Evolutionary conservation across 208 protist genomes (phyloP).

Genomic region (Acanthamoeba triangularis): DNA sequence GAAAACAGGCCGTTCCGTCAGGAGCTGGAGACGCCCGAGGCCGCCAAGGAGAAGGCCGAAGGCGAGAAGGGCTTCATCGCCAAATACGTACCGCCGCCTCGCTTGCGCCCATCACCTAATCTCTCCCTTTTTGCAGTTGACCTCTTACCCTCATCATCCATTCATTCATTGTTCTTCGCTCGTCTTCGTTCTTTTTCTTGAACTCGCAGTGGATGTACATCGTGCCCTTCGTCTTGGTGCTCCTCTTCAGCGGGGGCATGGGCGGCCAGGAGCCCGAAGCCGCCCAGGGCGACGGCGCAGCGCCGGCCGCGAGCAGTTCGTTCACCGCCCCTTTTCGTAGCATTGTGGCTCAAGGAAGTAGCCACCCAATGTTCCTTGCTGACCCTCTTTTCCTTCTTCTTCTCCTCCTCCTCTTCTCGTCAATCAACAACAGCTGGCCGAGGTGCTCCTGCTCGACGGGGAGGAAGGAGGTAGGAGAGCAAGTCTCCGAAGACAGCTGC

Average conservation of each 20-base stretch:
- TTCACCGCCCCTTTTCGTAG: background rate
- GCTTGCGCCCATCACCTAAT: too few species aligned
- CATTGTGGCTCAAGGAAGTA: background rate
- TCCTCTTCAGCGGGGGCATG: slow-evolving; percentile 34
- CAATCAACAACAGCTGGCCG: background rate
- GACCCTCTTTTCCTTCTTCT: background rate
- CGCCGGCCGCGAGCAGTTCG: background rate
- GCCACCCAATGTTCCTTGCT: background rate
- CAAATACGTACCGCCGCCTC: slow-evolving; percentile 47
- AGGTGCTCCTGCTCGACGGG: slow-evolving; percentile 42
- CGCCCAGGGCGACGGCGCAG: background rate
- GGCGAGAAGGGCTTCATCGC: slow-evolving; percentile 69
- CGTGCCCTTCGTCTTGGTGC: slow-evolving; percentile 3
- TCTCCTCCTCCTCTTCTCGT: too few species aligned
- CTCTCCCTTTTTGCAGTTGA: too few species aligned
- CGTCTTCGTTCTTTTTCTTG: background rate
- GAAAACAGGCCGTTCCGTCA: background rate
- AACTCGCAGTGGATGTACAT: slow-evolving; percentile 44
- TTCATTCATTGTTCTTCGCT: too few species aligned
- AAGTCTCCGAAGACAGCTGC: too few species aligned
- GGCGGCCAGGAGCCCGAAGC: slow-evolving; percentile 2
- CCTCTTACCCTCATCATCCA: too few species aligned
- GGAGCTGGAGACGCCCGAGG: slow-evolving; percentile 19
- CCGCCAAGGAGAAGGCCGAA: slow-evolving; percentile 28
- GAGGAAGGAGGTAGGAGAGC: background rate